These are phyloP conservation scores for Neolentinus lepideus DNA, from an alignment of 1,284 basidiomycete species.

Conservation along the genomic window DNA sequence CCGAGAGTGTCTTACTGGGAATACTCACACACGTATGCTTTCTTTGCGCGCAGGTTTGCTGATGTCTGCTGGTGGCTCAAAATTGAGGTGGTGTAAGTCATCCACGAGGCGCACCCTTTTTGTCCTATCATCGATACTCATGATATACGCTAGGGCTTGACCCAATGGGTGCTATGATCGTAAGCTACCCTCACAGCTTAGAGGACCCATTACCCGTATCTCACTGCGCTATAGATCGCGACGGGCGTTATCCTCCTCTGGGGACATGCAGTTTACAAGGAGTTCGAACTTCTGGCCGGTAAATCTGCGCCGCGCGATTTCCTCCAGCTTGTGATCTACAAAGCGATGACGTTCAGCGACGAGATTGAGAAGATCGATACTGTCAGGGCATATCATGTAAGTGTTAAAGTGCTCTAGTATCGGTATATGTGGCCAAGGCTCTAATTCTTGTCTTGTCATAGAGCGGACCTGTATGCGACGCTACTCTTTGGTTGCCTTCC, in stretches of 20 bases:
- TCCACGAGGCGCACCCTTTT: slow-evolving; percentile 1
- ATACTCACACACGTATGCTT: slow-evolving; percentile 3
- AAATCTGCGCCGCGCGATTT: slow-evolving; percentile 90
- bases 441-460: slow-evolving; percentile 15
- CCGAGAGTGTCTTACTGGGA: slow-evolving; percentile 1
- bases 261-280: slow-evolving; percentile 65
- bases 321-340: slow-evolving; percentile 88
- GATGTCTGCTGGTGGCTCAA: slow-evolving; percentile 88
- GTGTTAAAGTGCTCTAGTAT: too few relatives aligned
- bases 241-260: slow-evolving; percentile 78
- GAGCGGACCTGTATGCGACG: slow-evolving; percentile 56
- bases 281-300: slow-evolving; percentile 88
- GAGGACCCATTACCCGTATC: slow-evolving; percentile 27
- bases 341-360: slow-evolving; percentile 81
- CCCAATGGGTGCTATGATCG: slow-evolving; percentile 74
- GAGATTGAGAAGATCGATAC: slow-evolving; percentile 87
- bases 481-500: not conserved
- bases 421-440: slow-evolving; percentile 5
- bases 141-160: slow-evolving; percentile 51
- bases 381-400: slow-evolving; percentile 80
- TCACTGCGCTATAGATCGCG: slow-evolving; percentile 43
- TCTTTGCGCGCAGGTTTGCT: slow-evolving; percentile 55
- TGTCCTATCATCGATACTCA: not conserved
- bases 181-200: slow-evolving; percentile 25
- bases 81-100: slow-evolving; percentile 73